Evolutionary conservation across 2,329 filamentous ascomycete genomes (phyloP).

Genomic region (Trichophyton schoenleinii): DNA sequence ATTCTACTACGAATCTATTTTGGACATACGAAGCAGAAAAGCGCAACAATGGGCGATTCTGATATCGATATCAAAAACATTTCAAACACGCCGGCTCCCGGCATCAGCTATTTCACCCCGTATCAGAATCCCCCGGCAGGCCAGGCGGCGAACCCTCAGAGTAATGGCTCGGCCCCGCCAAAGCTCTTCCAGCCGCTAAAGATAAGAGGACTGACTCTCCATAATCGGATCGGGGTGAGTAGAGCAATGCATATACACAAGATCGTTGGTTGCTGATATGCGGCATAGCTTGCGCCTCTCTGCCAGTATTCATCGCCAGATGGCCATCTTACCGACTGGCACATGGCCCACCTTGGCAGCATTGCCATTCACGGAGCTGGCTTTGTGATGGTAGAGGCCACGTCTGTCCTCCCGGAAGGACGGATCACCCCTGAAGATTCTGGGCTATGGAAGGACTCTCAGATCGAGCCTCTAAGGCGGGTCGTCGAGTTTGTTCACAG

Average conservation of each 20-base stretch:
- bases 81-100: conserved; percentile 25
- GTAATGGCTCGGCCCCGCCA: conserved; percentile 31
- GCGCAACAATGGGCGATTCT: neutral
- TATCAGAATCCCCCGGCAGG: conserved; percentile 26
- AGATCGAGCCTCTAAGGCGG: conserved; percentile 40
- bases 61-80: conserved; percentile 12
- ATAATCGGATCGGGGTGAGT: conserved; percentile 50
- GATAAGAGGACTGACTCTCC: conserved; percentile 48
- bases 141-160: conserved; percentile 30
- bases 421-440: conserved; percentile 67
- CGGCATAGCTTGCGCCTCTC: conserved; percentile 43
- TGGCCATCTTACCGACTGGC: conserved; percentile 67
- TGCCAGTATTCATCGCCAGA: conserved; percentile 57
- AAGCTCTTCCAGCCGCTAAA: conserved; percentile 49
- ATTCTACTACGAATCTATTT: neutral
- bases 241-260: neutral
- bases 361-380: conserved; percentile 60
- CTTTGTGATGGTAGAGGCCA: conserved; percentile 62
- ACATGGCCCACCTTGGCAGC: conserved; percentile 68
- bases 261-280: neutral
- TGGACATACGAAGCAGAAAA: neutral
- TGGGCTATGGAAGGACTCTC: conserved; percentile 74
- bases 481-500: conserved; percentile 22
- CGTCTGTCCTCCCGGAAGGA: conserved; percentile 59
- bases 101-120: conserved; percentile 26